A percentile compares a stretch with the other conserved stretches of the same genome.
phyloP scores from a whole-genome alignment of 805 yeast species.

The Suhomyces sp. region DNA sequence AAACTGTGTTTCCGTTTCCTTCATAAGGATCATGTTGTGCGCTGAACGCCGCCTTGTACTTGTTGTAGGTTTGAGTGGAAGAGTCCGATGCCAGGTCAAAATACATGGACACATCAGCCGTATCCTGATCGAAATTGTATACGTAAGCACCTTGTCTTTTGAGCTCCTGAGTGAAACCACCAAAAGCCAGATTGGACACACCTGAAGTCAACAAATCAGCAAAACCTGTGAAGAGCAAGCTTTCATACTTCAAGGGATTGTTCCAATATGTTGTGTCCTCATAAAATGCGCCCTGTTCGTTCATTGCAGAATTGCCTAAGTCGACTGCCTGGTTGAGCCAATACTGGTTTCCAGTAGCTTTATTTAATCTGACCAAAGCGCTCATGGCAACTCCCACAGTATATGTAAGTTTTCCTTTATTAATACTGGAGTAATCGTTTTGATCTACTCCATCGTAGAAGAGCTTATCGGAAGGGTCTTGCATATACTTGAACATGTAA shows the following conservation, averaged over 20 bases:
- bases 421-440: slow-evolving; percentile 12
- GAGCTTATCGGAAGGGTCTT: slow-evolving; percentile 20
- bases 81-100: slow-evolving; percentile 6
- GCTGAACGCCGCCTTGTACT: slow-evolving; percentile 7
- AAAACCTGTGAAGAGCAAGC: slow-evolving; percentile 22
- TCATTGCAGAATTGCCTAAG: slow-evolving; percentile 17
- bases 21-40: neutral
- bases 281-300: slow-evolving; percentile 19
- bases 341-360: slow-evolving; percentile 12
- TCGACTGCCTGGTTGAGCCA: slow-evolving; percentile 16
- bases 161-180: slow-evolving; percentile 10
- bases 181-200: slow-evolving; percentile 2
- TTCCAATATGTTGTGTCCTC: slow-evolving; percentile 21
- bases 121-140: slow-evolving; percentile 13
- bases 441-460: slow-evolving; percentile 22
- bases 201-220: slow-evolving; percentile 15
- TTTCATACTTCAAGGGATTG: slow-evolving; percentile 20
- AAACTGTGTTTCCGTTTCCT: neutral
- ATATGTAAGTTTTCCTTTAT: slow-evolving; percentile 28
- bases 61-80: slow-evolving; percentile 4
- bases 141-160: slow-evolving; percentile 14
- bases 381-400: slow-evolving; percentile 25
- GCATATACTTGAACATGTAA: slow-evolving; percentile 16
- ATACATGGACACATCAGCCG: slow-evolving; percentile 10
- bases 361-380: slow-evolving; percentile 17